phyloP scores from a whole-genome alignment of 108 stramenopile genomes.

The Conticribra weissflogii region DNA sequence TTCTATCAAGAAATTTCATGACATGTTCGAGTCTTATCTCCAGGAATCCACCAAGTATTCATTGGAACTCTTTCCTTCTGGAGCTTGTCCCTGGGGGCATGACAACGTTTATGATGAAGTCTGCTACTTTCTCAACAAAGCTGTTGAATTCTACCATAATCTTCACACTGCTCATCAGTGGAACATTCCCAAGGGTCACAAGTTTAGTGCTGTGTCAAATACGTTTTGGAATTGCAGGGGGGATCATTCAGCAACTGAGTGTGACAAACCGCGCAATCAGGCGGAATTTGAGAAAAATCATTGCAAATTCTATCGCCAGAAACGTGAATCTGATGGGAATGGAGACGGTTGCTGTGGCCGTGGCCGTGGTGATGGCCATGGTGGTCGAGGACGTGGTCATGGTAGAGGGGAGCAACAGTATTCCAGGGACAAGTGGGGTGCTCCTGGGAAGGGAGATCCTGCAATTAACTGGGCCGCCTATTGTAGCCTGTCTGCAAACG shows the following conservation, averaged over 20 bases:
- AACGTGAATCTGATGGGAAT: not conserved
- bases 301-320: not conserved
- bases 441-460: not conserved
- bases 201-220: not conserved
- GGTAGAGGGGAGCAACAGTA: not conserved
- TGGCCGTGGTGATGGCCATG: not conserved
- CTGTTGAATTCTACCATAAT: not conserved
- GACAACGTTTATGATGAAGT: not conserved
- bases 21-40: not conserved
- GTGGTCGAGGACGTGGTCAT: not conserved
- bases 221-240: not conserved
- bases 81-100: not conserved
- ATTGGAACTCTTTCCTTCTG: not conserved
- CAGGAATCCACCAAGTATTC: not conserved
- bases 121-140: not conserved
- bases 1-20: not conserved
- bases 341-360: not conserved
- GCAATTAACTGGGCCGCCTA: not conserved
- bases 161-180: not conserved
- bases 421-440: not conserved
- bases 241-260: not conserved
- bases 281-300: not conserved
- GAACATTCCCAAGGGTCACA: not conserved
- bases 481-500: not conserved
- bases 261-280: not conserved